Base-by-base conservation (phyloP, 2,329 filamentous ascomycete genomes). In the Monosporascus sp. region DNA sequence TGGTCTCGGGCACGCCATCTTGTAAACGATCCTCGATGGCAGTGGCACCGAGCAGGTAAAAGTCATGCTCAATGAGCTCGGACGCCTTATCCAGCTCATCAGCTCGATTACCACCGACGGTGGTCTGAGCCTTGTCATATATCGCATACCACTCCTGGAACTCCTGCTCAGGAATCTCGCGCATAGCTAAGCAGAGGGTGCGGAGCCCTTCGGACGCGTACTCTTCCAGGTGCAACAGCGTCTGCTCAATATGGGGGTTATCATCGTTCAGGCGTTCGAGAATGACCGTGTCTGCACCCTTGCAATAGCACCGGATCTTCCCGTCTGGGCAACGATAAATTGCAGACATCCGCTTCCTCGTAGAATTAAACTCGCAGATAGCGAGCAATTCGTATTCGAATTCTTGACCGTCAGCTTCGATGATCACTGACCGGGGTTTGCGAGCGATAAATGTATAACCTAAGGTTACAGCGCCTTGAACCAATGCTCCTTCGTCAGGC, bases 341-440 rank as follows among this genome's bases (percentile, higher is more conserved):
- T 22, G 93, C 89, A 7, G 94, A 97, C 94, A 99, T 99, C 60
- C 94, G 82, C 76, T 99, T 99, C 64, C 94, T 82, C 8, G 91
- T 94, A 1, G 94, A 97, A 74, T 99, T 99, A 78, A 99, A 99
- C 71, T 99, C 94, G 70, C 93, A 97, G n/a, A 99, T 92, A 2
- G 93, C 93, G 54, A 99, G 75, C 40, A 99, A 79, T 69, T 97
- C 90, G 68, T 94, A 99, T 68, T 97, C 88, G 44, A 82, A 78
- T 60, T 90, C 81, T 61, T 82, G 74, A 1, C 88, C 91, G 40
- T 82, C 81, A 1, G 88, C 86, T 52, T 88, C 81, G 62, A 97
- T 92, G 41, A 92, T 88, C 31, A 99, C 94, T 5, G 90, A 84
- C 54, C 86, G 85, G 31, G 94, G 95, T 73, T 94, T 96, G 64